Conservation (phyloP, 148 eudicot species). For the Vaccinium macrocarpon region DNA sequence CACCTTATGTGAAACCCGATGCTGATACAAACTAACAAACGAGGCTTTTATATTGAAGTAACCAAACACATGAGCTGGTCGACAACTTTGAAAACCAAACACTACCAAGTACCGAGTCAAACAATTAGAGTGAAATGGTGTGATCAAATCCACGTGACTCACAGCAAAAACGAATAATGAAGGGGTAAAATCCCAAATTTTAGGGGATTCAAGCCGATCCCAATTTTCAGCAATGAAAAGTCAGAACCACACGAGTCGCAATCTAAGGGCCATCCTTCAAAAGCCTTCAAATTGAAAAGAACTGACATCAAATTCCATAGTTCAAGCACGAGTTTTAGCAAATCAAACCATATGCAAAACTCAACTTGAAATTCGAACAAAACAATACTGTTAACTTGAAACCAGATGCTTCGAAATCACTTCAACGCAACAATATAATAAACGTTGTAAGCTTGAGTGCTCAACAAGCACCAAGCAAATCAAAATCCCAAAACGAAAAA, state of each 20-base stretch:
- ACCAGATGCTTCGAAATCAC: not conserved
- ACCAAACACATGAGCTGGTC: not conserved
- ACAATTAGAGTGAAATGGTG: conserved; percentile 7
- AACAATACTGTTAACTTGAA: not conserved
- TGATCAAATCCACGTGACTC: conserved; percentile 1
- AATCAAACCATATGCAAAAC: not conserved
- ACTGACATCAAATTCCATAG: not conserved
- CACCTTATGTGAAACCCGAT: not conserved
- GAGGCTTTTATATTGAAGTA: not conserved
- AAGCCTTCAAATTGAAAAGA: conserved; percentile 12
- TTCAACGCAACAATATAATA: not conserved
- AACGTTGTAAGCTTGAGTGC: not conserved
- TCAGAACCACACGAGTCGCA: conserved; percentile 5
- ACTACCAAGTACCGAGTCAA: not conserved
- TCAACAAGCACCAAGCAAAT: not conserved
- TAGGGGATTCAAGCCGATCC: conserved; percentile 5
- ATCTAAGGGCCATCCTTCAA: not conserved
- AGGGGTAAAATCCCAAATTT: not conserved
- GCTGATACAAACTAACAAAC: conserved; percentile 11
- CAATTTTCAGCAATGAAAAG: not conserved
- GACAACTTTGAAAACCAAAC: conserved; percentile 14
- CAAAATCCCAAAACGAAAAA: not conserved
- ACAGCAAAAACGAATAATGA: not conserved
- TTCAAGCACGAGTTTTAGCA: not conserved
- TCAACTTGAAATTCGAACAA: conserved; percentile 1